These are phyloP conservation scores for Colletotrichum musae DNA, from an alignment of 2,329 filamentous ascomycete genomes.

Conservation along the genomic window DNA sequence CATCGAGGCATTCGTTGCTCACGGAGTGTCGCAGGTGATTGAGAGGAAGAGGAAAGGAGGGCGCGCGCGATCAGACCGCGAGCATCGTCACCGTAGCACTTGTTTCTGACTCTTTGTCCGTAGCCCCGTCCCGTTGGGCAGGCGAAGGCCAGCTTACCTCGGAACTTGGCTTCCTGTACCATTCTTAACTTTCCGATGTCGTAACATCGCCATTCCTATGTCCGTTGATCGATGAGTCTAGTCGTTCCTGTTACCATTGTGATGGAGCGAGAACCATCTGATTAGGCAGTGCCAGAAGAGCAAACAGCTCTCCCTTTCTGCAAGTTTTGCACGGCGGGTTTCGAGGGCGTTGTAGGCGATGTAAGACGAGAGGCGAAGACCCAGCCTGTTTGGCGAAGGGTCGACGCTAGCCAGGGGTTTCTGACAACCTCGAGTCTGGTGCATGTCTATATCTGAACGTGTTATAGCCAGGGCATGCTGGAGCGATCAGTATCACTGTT, in stretches of 20 bases:
- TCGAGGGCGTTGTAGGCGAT: slow-evolving; percentile 27
- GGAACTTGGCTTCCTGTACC: too few relatives aligned
- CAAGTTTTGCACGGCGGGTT: slow-evolving; percentile 1
- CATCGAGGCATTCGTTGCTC: background rate
- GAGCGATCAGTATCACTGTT: slow-evolving; percentile 43
- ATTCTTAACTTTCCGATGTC: too few relatives aligned
- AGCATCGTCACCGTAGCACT: background rate
- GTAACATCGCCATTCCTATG: too few relatives aligned
- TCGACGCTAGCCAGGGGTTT: slow-evolving; percentile 40
- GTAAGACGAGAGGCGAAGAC: slow-evolving; percentile 8
- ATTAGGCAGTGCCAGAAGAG: background rate
- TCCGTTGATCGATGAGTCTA: too few relatives aligned
- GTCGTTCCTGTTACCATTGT: too few relatives aligned
- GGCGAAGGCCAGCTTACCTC: background rate
- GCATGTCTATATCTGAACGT: slow-evolving; percentile 43
- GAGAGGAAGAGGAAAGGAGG: slow-evolving; percentile 7
- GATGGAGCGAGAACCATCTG: background rate
- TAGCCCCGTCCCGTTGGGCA: background rate
- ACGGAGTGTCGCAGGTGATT: background rate
- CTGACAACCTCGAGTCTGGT: slow-evolving; percentile 32
- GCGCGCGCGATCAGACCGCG: slow-evolving; percentile 3
- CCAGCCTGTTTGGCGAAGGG: slow-evolving; percentile 5
- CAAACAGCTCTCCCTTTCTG: background rate
- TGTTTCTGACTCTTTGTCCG: background rate
- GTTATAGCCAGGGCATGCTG: slow-evolving; percentile 43